Percentiles rank a stretch among this genome's conserved stretches.
phyloP scores from a whole-genome alignment of 2,329 filamentous ascomycete genomes.

The Penicillium freii region DNA sequence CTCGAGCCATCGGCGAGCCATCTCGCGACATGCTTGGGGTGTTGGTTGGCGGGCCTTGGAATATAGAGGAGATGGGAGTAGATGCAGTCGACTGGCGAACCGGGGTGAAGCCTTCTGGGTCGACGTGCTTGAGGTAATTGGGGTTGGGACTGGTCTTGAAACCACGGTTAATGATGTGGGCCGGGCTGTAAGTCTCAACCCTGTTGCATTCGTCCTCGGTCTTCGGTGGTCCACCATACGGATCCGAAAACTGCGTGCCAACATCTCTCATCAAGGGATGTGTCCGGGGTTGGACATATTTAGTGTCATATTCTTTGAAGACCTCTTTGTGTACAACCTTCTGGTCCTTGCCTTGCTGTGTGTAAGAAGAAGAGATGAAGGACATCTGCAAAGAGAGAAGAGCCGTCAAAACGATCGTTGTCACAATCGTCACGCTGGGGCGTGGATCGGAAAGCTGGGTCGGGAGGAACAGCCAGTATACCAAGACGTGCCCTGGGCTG shows the following conservation, averaged over 20 bases:
- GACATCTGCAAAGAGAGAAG: slow-evolving; percentile 76
- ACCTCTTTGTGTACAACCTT: slow-evolving; percentile 86
- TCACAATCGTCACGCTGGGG: slow-evolving; percentile 83
- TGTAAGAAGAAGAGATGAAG: slow-evolving; percentile 69
- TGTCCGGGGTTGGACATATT: slow-evolving; percentile 88
- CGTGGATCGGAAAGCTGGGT: slow-evolving; percentile 70
- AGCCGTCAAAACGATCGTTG: slow-evolving; percentile 70
- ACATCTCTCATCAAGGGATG: slow-evolving; percentile 76
- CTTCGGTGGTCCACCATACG: slow-evolving; percentile 36
- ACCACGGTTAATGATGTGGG: slow-evolving; percentile 65
- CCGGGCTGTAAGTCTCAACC: slow-evolving; percentile 63
- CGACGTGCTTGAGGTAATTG: slow-evolving; percentile 70
- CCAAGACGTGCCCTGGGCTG: slow-evolving; percentile 86
- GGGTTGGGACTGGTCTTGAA: slow-evolving; percentile 83
- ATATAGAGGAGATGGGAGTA: slow-evolving; percentile 41
- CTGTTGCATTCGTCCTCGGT: slow-evolving; percentile 50
- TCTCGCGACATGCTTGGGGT: slow-evolving; percentile 50
- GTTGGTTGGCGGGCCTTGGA: slow-evolving; percentile 31
- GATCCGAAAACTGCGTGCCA: slow-evolving; percentile 69
- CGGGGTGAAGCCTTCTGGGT: slow-evolving; percentile 58
- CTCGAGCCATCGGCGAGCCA: slow-evolving; percentile 44
- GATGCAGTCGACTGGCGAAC: slow-evolving; percentile 42
- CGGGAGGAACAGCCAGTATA: slow-evolving; percentile 87
- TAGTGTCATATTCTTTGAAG: slow-evolving; percentile 90
- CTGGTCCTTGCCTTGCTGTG: slow-evolving; percentile 81